Percentiles rank a stretch among this genome's conserved stretches.
Evolutionary conservation across 1,284 basidiomycete genomes (phyloP).

Genomic region (Trichosporon asahii): DNA sequence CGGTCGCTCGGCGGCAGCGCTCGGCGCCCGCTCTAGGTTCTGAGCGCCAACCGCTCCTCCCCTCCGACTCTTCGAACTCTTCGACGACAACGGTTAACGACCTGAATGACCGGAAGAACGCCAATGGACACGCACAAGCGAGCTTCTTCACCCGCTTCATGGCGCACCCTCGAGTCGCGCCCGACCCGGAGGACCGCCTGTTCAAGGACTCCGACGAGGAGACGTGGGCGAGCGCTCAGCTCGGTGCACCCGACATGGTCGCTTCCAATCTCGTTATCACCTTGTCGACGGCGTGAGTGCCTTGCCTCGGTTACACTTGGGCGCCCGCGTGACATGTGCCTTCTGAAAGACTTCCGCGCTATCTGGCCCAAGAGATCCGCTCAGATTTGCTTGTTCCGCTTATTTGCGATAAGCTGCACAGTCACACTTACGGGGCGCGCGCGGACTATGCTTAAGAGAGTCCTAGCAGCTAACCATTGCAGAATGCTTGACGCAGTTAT

Average conservation of each 20-base stretch:
- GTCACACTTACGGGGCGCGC: not conserved
- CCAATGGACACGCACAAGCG: not conserved
- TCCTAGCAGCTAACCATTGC: not conserved
- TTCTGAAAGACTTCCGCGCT: not conserved
- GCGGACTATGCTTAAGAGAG: not conserved
- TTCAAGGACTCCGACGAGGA: not conserved
- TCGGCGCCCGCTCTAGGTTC: not conserved
- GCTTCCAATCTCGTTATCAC: conserved; percentile 11
- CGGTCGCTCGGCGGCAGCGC: not conserved
- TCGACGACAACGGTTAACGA: not conserved
- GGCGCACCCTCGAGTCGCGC: not conserved
- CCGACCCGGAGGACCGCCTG: not conserved
- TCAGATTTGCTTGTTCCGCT: not conserved
- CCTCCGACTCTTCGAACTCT: not conserved
- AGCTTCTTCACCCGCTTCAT: not conserved
- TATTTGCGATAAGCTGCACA: not conserved
- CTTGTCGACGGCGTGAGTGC: conserved; percentile 1
- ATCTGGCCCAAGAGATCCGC: not conserved
- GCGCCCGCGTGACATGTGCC: not conserved
- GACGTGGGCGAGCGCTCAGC: not conserved
- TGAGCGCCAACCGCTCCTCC: not conserved
- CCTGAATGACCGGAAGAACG: not conserved
- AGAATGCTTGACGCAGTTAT: conserved; percentile 25
- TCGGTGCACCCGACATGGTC: conserved; percentile 12
- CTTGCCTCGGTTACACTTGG: not conserved